A percentile compares a stretch with the other conserved stretches of the same genome.
Conservation (phyloP, 805 yeast species). For the Tetrapisispora pingtungensis region DNA sequence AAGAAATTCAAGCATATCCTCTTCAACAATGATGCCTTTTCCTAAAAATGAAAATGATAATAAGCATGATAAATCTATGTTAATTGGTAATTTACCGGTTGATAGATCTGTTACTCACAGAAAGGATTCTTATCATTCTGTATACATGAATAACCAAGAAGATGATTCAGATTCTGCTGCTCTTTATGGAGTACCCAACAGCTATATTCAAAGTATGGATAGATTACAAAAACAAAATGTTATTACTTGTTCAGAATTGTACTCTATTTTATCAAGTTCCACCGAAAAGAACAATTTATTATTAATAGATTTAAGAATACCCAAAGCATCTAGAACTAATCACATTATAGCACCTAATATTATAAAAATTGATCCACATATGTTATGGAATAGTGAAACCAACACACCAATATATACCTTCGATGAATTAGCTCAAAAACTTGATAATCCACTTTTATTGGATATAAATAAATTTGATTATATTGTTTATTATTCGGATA, state of each 20-base stretch:
- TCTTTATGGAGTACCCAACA: conserved; percentile 12
- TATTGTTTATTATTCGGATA: conserved; percentile 33
- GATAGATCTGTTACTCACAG: conserved; percentile 23
- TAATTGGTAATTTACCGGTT: conserved; percentile 3
- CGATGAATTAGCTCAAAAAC: conserved; percentile 22
- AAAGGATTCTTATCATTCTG: conserved; percentile 34
- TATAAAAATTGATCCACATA: conserved; percentile 33
- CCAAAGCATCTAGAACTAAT: conserved; percentile 24
- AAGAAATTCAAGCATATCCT: background rate
- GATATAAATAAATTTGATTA: conserved; percentile 28
- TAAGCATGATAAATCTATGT: background rate
- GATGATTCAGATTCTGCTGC: conserved; percentile 10
- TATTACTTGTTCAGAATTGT: conserved; percentile 32
- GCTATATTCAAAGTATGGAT: conserved; percentile 17
- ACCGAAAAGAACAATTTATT: conserved; percentile 33
- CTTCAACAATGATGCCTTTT: conserved; percentile 1
- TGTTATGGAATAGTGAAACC: conserved; percentile 20
- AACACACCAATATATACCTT: conserved; percentile 27
- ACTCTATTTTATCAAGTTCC: conserved; percentile 37
- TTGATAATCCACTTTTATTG: conserved; percentile 21
- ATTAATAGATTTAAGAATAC: conserved; percentile 34
- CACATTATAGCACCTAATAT: conserved; percentile 32
- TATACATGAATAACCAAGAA: conserved; percentile 29
- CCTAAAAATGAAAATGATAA: conserved; percentile 3
- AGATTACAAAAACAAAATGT: conserved; percentile 43